These are phyloP conservation scores for Puccinellia tenuiflora DNA, from an alignment of 176 grass and related monocot genomes.

Conservation along the genomic window DNA sequence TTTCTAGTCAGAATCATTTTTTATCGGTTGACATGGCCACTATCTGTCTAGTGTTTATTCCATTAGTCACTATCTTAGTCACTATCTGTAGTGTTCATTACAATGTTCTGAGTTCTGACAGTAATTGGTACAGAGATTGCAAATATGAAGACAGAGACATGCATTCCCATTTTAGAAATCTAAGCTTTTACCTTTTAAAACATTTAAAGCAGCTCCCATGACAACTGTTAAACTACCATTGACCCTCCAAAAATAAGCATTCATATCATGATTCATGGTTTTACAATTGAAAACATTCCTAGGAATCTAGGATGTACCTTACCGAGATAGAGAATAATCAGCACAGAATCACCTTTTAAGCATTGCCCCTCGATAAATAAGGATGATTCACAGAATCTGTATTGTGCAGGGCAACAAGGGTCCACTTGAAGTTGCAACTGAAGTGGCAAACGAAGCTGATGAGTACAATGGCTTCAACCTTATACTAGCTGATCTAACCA, in stretches of 20 bases:
- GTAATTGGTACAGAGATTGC: neutral
- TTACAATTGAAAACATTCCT: neutral
- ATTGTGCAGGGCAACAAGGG: constrained; percentile 59
- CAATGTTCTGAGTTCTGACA: constrained; percentile 9
- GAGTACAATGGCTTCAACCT: constrained; percentile 98
- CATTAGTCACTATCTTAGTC: neutral
- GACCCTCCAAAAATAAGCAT: neutral
- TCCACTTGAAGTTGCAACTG: constrained; percentile 64
- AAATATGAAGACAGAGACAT: constrained; percentile 7
- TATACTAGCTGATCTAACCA: constrained; percentile 67
- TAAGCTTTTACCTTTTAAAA: neutral
- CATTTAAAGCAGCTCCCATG: neutral
- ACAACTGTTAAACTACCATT: neutral
- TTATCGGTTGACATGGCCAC: neutral
- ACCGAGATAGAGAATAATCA: neutral
- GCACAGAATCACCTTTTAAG: neutral
- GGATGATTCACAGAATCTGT: neutral
- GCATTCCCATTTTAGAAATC: neutral
- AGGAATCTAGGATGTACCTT: neutral
- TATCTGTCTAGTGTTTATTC: no score
- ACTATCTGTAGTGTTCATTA: constrained; percentile 4
- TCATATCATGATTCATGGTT: neutral
- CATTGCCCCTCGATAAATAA: neutral
- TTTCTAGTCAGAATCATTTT: neutral
- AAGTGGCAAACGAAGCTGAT: constrained; percentile 71